Evolutionary conservation across 129 eudicot genomes (phyloP).

Genomic region (Solidago caesia): DNA sequence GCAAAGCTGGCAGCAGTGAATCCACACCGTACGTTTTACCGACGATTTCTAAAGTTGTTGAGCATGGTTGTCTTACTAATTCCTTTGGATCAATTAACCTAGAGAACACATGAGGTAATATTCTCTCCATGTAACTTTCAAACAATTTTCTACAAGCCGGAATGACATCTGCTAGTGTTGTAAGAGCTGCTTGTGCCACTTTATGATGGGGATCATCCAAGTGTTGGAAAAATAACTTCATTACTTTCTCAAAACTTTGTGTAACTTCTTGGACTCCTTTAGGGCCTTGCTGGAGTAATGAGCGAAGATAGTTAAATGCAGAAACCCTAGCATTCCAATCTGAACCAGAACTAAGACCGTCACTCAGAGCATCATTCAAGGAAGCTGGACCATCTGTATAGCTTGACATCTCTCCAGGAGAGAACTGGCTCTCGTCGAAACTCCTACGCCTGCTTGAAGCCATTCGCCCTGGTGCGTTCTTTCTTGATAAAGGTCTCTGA

Average conservation of each 20-base stretch:
- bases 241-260: conserved; percentile 94
- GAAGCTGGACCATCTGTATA: conserved; percentile 81
- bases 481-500: conserved; percentile 82
- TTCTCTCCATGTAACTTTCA: conserved; percentile 95
- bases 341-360: conserved; percentile 75
- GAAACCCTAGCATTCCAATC: conserved; percentile 98
- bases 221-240: conserved; percentile 91
- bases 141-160: conserved; percentile 89
- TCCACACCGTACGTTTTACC: conserved; percentile 87
- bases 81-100: conserved; percentile 94
- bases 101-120: conserved; percentile 88
- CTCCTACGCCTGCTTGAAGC: conserved; percentile 77
- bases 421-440: conserved; percentile 83
- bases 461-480: conserved; percentile 66
- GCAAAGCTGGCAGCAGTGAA: conserved; percentile 85
- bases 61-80: conserved; percentile 76
- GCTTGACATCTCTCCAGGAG: conserved; percentile 66
- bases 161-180: conserved; percentile 87
- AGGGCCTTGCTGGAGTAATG: conserved; percentile 77
- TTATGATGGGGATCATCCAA: conserved; percentile 98
- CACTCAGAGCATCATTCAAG: conserved; percentile 76
- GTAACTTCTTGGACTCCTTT: conserved; percentile 83
- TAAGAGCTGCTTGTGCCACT: conserved; percentile 97
- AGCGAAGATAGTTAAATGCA: conserved; percentile 80
- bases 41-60: conserved; percentile 73